Evolutionary conservation across 1,284 basidiomycete genomes (phyloP).

Genomic region (Fistulinella cinereoalba): DNA sequence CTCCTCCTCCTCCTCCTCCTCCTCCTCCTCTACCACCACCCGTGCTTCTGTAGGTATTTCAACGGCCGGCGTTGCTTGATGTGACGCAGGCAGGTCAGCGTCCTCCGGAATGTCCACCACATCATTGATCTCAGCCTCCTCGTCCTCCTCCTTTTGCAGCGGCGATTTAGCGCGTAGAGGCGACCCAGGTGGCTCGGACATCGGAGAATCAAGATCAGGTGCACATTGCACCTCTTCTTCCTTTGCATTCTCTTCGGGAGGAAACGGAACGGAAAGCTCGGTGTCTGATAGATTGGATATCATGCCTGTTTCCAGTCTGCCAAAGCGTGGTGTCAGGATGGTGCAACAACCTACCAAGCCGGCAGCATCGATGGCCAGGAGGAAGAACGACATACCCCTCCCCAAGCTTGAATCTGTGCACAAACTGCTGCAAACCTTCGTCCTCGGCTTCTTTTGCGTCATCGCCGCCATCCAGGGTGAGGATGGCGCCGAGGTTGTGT

Average conservation of each 20-base stretch:
- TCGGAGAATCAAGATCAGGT: slow-evolving; percentile 31
- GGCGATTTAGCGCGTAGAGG: slow-evolving; percentile 25
- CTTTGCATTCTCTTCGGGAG: slow-evolving; percentile 10
- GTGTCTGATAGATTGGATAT: slow-evolving; percentile 34
- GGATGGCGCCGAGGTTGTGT: slow-evolving; percentile 41
- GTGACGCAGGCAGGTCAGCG: slow-evolving; percentile 12
- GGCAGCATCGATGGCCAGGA: slow-evolving; percentile 2
- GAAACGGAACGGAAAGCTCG: slow-evolving; percentile 27
- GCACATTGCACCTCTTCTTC: slow-evolving; percentile 7
- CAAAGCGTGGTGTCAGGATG: slow-evolving; percentile 6
- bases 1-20: slow-evolving; percentile 21
- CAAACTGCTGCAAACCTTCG: slow-evolving; percentile 46
- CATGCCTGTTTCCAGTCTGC: slow-evolving; percentile 39
- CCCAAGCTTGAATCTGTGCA: slow-evolving; percentile 53
- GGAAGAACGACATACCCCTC: slow-evolving; percentile 32
- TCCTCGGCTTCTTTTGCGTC: slow-evolving; percentile 32
- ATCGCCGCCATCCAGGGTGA: slow-evolving; percentile 35
- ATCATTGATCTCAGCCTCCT: slow-evolving; percentile 25
- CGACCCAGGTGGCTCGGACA: slow-evolving; percentile 33
- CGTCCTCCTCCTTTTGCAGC: slow-evolving; percentile 21
- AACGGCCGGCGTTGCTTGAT: slow-evolving; percentile 15
- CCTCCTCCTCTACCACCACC: slow-evolving; percentile 14
- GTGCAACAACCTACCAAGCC: no score
- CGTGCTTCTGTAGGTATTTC: slow-evolving; percentile 11
- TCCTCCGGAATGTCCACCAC: slow-evolving; percentile 6